These are phyloP conservation scores for Plasmodium gaboni DNA, from an alignment of 169 alveolate genomes.

Conservation along the genomic window DNA sequence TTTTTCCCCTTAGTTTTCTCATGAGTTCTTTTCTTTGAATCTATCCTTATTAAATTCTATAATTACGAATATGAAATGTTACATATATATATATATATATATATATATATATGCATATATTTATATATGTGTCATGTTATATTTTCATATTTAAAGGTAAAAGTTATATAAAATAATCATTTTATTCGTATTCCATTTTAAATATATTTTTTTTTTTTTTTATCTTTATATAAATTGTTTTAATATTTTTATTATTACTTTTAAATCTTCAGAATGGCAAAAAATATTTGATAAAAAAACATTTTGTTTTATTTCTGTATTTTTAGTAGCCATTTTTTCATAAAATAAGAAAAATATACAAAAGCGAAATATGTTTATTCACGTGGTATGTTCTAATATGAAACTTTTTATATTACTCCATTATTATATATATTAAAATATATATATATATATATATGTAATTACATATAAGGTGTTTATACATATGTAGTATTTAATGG, in stretches of 20 bases:
- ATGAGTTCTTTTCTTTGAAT: conserved; percentile 23
- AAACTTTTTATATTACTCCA: too few species aligned
- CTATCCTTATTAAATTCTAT: conserved; percentile 49
- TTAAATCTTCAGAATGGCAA: conserved; percentile 70
- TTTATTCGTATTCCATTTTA: background rate
- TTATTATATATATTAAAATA: too few species aligned
- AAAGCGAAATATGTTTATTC: background rate
- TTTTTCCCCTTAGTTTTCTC: conserved; percentile 40
- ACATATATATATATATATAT: background rate
- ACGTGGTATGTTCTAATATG: too few species aligned
- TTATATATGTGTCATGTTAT: background rate
- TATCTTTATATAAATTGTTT: background rate
- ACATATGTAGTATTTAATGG: too few species aligned
- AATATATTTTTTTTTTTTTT: conserved; percentile 10
- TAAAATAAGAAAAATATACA: conserved; percentile 6
- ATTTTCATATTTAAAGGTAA: background rate
- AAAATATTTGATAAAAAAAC: conserved; percentile 67
- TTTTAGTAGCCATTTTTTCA: conserved; percentile 48
- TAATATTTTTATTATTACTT: conserved; percentile 25
- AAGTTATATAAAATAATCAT: too few species aligned
- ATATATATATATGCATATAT: background rate
- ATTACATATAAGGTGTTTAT: too few species aligned
- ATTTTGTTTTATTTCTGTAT: conserved; percentile 61
- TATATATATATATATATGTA: too few species aligned
- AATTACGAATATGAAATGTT: conserved; percentile 18